A percentile compares a stretch with the other conserved stretches of the same genome.
Evolutionary conservation across 2,329 filamentous ascomycete genomes (phyloP).

Genomic region (Botrytis squamosa): DNA sequence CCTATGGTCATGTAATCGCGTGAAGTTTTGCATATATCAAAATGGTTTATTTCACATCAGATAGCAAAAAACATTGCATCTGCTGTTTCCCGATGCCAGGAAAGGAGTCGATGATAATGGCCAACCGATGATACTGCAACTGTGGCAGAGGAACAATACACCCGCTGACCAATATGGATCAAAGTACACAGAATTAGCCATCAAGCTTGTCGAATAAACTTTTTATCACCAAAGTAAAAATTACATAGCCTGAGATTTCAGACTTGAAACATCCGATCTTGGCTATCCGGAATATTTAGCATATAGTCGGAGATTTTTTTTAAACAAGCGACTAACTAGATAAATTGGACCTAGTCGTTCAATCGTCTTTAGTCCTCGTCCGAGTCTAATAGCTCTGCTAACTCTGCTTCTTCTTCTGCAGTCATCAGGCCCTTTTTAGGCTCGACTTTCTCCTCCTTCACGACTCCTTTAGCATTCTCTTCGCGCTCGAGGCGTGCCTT

Average conservation of each 20-base stretch:
- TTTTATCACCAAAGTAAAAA: neutral
- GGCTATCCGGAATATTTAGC: neutral
- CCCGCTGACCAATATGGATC: neutral
- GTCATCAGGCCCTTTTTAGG: conserved; percentile 62
- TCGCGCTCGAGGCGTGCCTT: conserved; percentile 52
- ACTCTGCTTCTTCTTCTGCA: conserved; percentile 86
- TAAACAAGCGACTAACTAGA: neutral
- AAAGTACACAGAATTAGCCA: neutral
- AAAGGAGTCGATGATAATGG: neutral
- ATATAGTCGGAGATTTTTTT: neutral
- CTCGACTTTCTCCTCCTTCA: conserved; percentile 45
- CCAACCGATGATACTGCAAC: neutral
- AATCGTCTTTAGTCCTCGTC: conserved; percentile 55
- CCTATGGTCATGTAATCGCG: neutral
- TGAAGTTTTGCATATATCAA: neutral
- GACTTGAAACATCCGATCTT: neutral
- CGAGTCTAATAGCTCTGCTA: conserved; percentile 81
- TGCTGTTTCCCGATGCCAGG: neutral
- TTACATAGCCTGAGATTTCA: neutral
- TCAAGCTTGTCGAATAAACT: neutral
- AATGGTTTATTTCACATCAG: neutral
- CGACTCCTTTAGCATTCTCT: conserved; percentile 46
- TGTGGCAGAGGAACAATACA: neutral
- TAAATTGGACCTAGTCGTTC: neutral
- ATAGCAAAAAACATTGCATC: neutral